Percentiles rank a stretch among this genome's conserved stretches.
These are phyloP conservation scores for Aspergillus cristatus DNA, from an alignment of 495 filamentous ascomycete species.

Conservation along the genomic window DNA sequence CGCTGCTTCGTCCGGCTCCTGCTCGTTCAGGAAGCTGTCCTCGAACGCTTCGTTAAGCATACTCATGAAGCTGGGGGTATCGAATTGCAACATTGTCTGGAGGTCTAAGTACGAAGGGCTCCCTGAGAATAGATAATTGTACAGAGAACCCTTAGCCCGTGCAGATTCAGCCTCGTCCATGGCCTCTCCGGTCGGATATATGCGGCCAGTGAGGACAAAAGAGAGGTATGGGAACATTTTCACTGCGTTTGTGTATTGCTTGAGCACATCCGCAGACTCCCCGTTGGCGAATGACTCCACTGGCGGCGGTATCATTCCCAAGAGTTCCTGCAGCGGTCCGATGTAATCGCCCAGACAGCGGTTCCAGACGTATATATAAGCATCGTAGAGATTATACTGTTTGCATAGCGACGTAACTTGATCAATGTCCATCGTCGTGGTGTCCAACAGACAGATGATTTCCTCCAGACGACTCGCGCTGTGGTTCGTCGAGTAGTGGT, in stretches of 20 bases:
- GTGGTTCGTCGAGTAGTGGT: conserved; percentile 64
- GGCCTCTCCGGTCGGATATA: conserved; percentile 76
- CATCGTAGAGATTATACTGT: conserved; percentile 84
- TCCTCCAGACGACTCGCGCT: conserved; percentile 76
- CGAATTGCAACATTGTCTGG: conserved; percentile 73
- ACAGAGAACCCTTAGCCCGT: conserved; percentile 75
- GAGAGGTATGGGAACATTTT: conserved; percentile 96
- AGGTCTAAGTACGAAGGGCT: conserved; percentile 75
- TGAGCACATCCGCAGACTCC: conserved; percentile 22
- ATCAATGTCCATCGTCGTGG: conserved; percentile 85
- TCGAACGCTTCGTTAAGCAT: conserved; percentile 97
- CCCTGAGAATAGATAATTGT: conserved; percentile 87
- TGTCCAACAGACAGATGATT: conserved; percentile 87
- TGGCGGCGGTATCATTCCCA: conserved; percentile 52
- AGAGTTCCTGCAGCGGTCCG: conserved; percentile 76
- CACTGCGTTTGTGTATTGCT: conserved; percentile 52
- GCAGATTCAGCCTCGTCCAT: conserved; percentile 59
- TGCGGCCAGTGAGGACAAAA: conserved; percentile 79
- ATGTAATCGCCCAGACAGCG: conserved; percentile 81
- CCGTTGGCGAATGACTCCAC: conserved; percentile 24
- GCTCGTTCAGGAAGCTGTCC: conserved; percentile 81
- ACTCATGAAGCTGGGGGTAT: conserved; percentile 85
- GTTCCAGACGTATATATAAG: conserved; percentile 95
- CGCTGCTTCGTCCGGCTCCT: conserved; percentile 24
- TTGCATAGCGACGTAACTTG: conserved; percentile 87